Conservation (phyloP, 2,329 filamentous ascomycete genomes). For the Aaosphaeria arxii region DNA sequence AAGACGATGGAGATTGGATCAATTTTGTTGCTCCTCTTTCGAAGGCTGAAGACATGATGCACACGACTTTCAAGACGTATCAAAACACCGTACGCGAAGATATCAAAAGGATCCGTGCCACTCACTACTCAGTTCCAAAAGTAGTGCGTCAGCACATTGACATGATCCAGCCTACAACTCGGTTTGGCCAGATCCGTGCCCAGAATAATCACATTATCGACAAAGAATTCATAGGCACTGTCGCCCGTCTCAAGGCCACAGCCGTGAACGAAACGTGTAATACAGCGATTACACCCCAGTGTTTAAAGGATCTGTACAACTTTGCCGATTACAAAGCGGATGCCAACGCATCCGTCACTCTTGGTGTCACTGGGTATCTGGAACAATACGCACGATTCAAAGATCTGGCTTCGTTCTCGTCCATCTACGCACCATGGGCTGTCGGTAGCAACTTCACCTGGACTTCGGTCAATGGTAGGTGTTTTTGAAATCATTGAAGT, state of each 20-base stretch:
- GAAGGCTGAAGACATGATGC: constrained; percentile 55
- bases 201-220: constrained; percentile 39
- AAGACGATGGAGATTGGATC: constrained; percentile 60
- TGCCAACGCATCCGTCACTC: constrained; percentile 32
- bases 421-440: constrained; percentile 39
- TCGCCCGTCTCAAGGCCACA: constrained; percentile 9
- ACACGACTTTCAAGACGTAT: constrained; percentile 58
- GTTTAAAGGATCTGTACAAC: constrained; percentile 48
- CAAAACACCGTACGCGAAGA: constrained; percentile 44
- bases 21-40: constrained; percentile 54
- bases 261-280: constrained; percentile 41
- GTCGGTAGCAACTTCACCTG: constrained; percentile 45
- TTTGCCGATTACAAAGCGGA: constrained; percentile 40
- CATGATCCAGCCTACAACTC: constrained; percentile 64
- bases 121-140: constrained; percentile 61
- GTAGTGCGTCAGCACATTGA: constrained; percentile 55
- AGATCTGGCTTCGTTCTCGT: constrained; percentile 44
- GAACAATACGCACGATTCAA: constrained; percentile 49
- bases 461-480: constrained; percentile 41
- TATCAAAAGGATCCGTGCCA: constrained; percentile 50
- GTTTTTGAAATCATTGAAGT: not conserved
- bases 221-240: constrained; percentile 11
- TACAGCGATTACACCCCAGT: constrained; percentile 44
- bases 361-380: constrained; percentile 48
- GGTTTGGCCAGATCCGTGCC: constrained; percentile 53